Evolutionary conservation across 441 rosid genomes (phyloP), one percentile per base, ranked within the genome.

Genomic region (Arabidopsis hybrid): DNA sequence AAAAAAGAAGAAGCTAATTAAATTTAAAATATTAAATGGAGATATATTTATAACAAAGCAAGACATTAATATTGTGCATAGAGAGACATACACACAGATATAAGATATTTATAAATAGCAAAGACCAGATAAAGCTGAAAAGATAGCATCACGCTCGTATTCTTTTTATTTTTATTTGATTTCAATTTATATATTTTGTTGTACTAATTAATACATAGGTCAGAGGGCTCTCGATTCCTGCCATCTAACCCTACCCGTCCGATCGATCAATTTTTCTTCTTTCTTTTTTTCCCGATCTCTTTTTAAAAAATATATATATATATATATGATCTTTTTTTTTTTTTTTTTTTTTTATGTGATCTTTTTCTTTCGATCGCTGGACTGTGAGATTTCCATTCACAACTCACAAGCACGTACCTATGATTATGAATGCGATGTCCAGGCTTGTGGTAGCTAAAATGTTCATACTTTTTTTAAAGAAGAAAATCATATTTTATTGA

Each of bases 41-140:
- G 1, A 72, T 29, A 58, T 67, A 58, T 49, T 18, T 40, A 58
- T 50, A 32, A 55, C 32, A 69, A 39, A 56, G 52, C 57, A 75
- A 61, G 29, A 18, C 70, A 62, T 75, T 45, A 45, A 75, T 69
- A 61, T n/a, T 45, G 43, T 17, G 35, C 59, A 49, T 52, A 43
- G 73, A 60, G 59, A 69, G 65, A 26, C 52, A 53, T 67, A 69
- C 65, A 38, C 68, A 12, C 26, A 63, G 26, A 31, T 50, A 35
- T 55, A 16, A 62, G 21, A 31, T 50, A 35, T 56, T 53, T 58
- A 35, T 69, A 63, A 63, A 76, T 47, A 47, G 79, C 79, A 69
- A 69, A 70, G 71, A 56, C 38, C 78, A 76, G 79, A 76, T 63
- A 69, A 76, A 76, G 79, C 79, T 76, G 79, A 76, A 56, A 75